Evolutionary conservation across 805 yeast species (phyloP), one percentile per base, ranked within the genome.

Genomic region (Maudiozyma saulgeensis): DNA sequence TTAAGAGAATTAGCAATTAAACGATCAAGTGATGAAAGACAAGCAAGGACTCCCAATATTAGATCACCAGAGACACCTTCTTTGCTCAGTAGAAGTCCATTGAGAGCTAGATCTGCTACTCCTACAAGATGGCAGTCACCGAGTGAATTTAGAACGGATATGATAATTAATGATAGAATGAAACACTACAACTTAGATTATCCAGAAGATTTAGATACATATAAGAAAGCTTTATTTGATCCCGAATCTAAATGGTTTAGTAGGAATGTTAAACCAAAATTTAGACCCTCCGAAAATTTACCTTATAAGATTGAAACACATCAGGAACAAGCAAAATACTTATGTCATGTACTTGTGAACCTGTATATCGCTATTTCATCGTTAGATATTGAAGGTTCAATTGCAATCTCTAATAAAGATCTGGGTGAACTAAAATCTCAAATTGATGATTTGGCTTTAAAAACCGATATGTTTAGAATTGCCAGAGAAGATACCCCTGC

Each of bases 341-440:
- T 91, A 39, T 75, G 86, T 42, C 93, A 84, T 59, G 84, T 91
- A n/a, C 74, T 90, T 32, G 76, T 84, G 2, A 88, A 87, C 64
- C 65, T 93, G 18, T 86, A 86, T 63, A 79, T 87, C 49, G 88
- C 96, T 9, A 76, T 87, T 44, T 75, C 78, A 50, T 78, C 93
- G 3, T 69, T 83, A 53, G 96, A 88, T 62, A 70, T 88, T 15
- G 83, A 80, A 58, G 91, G 96, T 2, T 70, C 77, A 7, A 69
- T 87, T 21, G 75, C 79, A 2, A 78, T 86, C 12, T 78, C 85
- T 11, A 80, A 86, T 11, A 78, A 77, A 51, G 95, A 86, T 56
- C 69, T 86, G 50, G 80, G 85, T 1, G 64, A 66, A 4, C 62
- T 71, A 13, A 68, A 62, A 50, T 53, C 56, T 31, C 73, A 70